These are phyloP conservation scores for Staphylotrichum tortipilum DNA, from an alignment of 495 filamentous ascomycete genomes.

Conservation along the genomic window DNA sequence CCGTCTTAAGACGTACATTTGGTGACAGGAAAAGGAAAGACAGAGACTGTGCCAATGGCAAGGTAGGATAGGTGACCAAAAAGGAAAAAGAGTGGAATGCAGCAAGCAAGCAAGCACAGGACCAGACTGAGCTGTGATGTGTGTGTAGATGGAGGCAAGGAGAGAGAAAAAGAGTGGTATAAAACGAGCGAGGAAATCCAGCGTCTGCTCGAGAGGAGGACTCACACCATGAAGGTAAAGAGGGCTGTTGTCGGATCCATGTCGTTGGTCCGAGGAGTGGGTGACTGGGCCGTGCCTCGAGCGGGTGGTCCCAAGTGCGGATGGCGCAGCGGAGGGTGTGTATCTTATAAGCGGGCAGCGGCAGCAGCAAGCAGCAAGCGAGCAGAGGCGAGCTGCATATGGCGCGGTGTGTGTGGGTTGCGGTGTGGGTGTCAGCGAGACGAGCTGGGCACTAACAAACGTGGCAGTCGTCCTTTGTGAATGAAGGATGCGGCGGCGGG, in stretches of 20 bases:
- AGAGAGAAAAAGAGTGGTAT: slow-evolving; percentile 1
- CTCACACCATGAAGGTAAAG: slow-evolving; percentile 68
- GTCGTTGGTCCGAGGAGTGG: slow-evolving; percentile 18
- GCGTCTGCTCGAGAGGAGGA: slow-evolving; percentile 17
- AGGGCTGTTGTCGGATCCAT: slow-evolving; percentile 66
- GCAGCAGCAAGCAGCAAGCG: too few species aligned
- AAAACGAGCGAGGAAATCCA: slow-evolving; percentile 41
- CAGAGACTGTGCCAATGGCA: not conserved
- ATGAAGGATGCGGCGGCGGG: slow-evolving; percentile 12
- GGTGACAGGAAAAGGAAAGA: not conserved
- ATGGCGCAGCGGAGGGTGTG: slow-evolving; percentile 1
- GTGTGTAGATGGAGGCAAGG: too few species aligned
- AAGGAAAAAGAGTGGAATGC: slow-evolving; percentile 4
- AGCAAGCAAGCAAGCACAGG: slow-evolving; percentile 9
- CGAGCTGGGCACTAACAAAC: too few species aligned
- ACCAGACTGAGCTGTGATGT: slow-evolving; percentile 15
- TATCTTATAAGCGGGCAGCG: slow-evolving; percentile 25
- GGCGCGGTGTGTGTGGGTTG: too few species aligned
- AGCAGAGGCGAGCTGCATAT: too few species aligned
- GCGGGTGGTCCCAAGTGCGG: not conserved
- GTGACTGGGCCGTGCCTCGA: too few species aligned
- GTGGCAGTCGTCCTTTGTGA: slow-evolving; percentile 7
- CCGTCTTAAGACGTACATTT: slow-evolving; percentile 8
- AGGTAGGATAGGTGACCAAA: not conserved
- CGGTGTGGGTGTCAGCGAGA: too few species aligned